Percentiles rank a stretch among this genome's conserved stretches.
Conservation (phyloP, 306 rosid species). For the Inga oerstediana region DNA sequence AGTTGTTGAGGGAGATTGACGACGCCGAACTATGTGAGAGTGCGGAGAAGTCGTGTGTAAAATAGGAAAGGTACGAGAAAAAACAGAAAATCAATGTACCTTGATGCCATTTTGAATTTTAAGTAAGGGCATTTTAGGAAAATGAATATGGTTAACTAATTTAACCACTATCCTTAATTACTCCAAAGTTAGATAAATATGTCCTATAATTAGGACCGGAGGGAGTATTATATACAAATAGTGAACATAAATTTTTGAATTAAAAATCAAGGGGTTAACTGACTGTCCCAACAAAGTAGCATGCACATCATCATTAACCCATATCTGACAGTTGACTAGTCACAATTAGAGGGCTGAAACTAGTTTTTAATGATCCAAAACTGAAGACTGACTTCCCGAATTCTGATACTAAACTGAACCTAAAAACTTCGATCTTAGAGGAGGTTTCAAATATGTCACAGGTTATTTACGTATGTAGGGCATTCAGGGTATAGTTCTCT, state of each 20-base stretch:
- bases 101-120: no score
- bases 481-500: background rate
- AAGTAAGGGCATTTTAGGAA: no score
- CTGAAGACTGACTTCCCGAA: background rate
- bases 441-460: background rate
- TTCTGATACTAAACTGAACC: background rate
- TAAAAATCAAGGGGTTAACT: background rate
- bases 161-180: no score
- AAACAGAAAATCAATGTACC: no score
- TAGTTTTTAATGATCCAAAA: background rate
- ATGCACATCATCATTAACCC: conserved; percentile 6
- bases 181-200: no score
- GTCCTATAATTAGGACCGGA: no score
- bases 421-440: background rate
- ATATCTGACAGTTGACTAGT: background rate
- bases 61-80: no score
- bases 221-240: no score
- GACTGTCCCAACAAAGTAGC: background rate
- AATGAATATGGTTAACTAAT: no score
- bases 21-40: no score
- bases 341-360: background rate
- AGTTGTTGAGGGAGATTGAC: no score
- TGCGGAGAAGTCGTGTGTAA: no score
- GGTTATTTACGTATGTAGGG: background rate
- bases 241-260: background rate